Base-by-base conservation (phyloP, 805 yeast species). In the Metschnikowia proteae region DNA sequence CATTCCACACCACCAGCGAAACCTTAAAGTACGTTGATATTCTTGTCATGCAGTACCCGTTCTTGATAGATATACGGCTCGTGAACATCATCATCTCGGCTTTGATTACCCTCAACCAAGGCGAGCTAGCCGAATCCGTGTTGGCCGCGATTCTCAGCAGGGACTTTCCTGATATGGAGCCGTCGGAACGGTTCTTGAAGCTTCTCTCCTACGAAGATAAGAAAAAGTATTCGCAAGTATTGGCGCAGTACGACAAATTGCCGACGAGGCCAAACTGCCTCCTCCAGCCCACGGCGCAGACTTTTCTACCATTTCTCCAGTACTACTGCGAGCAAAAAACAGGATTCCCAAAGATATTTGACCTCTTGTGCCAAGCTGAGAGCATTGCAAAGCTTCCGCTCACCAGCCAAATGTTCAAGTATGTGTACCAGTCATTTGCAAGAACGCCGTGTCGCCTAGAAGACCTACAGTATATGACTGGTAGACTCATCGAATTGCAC, bases 351-450 rank as follows among this genome's bases (percentile, higher is more conserved):
- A 48, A 53, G 17, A 47, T 58, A 10, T n/a, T 39, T 9, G 36
- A 44, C 5, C 33, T 64, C 3, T 38, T 67, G 9, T 40, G 49
- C 22, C 45, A 53, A 22, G 59, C 62, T 55, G 64, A 62, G 27
- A 38, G 43, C 5, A 41, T 48, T n/a, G 60, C 55, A 39, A 51
- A 52, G n/a, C 44, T 70, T 8, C 74, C 74, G 1, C 46, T 65
- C 8, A 63, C 71, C n/a, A 64, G 68, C 7, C 59, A 64, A 30
- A 53, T 60, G n/a, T 69, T 64, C 48, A 54, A 54, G 26, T 43
- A 39, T 9, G 43, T 68, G 4, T 61, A 63, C 45, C 45, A 44
- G n/a, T 45, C 51, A 34, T 58, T 64, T 29, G n/a, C 43, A 11
- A 37, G 31, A 9, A 10, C 23, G 11, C 34, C 33, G 29, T 11